phyloP scores from a whole-genome alignment of 306 rosid species.

The Purshia tridentata region DNA sequence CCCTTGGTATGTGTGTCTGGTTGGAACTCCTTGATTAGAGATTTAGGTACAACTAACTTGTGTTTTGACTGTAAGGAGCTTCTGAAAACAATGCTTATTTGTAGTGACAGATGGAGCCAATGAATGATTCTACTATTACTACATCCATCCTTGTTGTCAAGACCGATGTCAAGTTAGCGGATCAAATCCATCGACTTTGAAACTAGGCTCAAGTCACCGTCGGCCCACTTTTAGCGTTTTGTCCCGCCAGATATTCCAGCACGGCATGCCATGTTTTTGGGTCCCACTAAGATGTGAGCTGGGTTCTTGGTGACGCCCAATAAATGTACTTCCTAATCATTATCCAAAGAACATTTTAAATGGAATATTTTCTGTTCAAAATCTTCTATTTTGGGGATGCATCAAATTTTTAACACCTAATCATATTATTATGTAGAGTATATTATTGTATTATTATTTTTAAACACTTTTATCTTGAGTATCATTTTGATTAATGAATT shows the following conservation, averaged over 20 bases:
- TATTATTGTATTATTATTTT: too few relatives aligned
- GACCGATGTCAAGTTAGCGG: neutral
- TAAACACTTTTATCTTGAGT: too few relatives aligned
- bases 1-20: neutral
- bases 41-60: constrained; percentile 17
- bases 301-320: constrained; percentile 9
- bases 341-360: too few relatives aligned
- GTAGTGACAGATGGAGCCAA: neutral
- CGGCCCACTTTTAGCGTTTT: neutral
- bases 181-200: neutral
- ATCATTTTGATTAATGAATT: too few relatives aligned
- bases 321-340: neutral
- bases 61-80: neutral
- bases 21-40: neutral
- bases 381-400: too few relatives aligned
- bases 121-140: neutral
- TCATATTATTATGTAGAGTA: too few relatives aligned
- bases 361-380: too few relatives aligned
- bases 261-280: neutral
- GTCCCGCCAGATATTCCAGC: neutral
- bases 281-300: constrained; percentile 11
- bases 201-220: neutral
- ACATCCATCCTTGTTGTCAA: neutral
- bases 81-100: neutral
- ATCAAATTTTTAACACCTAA: too few relatives aligned